Conservation (phyloP, 306 rosid genomes). For the Quercus mongolica region DNA sequence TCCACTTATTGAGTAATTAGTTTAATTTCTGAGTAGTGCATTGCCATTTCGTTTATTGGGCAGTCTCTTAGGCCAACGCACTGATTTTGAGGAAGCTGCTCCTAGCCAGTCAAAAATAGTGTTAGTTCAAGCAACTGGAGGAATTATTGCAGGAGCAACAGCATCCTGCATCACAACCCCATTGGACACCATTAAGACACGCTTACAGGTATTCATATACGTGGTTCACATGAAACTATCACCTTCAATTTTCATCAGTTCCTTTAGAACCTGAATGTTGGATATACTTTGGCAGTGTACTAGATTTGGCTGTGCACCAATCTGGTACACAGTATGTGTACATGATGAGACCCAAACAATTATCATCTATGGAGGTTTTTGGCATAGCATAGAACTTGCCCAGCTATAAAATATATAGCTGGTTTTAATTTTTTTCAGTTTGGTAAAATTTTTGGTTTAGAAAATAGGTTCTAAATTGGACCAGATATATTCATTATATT, state of each 20-base stretch:
- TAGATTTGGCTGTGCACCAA: too few species aligned
- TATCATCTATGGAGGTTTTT: too few species aligned
- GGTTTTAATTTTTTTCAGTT: too few species aligned
- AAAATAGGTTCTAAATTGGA: too few species aligned
- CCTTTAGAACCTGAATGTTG: background rate
- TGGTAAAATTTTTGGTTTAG: too few species aligned
- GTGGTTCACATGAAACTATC: slow-evolving; percentile 6
- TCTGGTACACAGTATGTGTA: too few species aligned
- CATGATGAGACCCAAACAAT: too few species aligned
- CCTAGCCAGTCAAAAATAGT: slow-evolving; percentile 51
- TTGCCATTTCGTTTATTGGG: slow-evolving; percentile 15
- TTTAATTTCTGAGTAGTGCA: background rate
- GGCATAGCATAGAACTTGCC: too few species aligned
- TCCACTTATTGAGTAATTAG: background rate
- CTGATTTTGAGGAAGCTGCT: slow-evolving; percentile 28
- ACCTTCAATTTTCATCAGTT: background rate
- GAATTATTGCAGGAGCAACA: slow-evolving; percentile 82
- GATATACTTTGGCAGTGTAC: background rate
- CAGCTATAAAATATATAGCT: too few species aligned
- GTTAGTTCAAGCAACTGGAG: slow-evolving; percentile 80
- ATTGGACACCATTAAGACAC: slow-evolving; percentile 89
- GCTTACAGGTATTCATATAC: slow-evolving; percentile 69
- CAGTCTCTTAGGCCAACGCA: slow-evolving; percentile 44
- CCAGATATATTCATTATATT: too few species aligned
- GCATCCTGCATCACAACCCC: slow-evolving; percentile 89